phyloP scores from a whole-genome alignment of 768 basidiomycete genomes.

The Tricholoma saponaceum region DNA sequence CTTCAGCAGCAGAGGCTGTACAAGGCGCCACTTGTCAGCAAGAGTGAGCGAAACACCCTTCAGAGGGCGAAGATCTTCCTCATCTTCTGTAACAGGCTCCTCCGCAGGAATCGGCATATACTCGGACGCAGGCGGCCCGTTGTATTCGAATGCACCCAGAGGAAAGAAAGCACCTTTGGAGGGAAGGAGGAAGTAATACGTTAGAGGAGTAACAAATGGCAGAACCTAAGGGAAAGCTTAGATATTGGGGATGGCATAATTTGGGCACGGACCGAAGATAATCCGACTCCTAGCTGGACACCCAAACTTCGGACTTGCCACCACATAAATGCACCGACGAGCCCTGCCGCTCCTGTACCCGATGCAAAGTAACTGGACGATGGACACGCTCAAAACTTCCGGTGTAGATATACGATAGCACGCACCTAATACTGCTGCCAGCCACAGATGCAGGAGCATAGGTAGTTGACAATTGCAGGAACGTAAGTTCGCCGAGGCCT shows the following conservation, averaged over 20 bases:
- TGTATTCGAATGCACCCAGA: background rate
- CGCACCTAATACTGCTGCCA: conserved; percentile 78
- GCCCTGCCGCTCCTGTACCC: conserved; percentile 91
- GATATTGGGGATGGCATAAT: background rate
- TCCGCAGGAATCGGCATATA: conserved; percentile 44
- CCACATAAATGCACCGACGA: conserved; percentile 91
- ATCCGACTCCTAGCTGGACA: conserved; percentile 74
- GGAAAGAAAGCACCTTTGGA: conserved; percentile 43
- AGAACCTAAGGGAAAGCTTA: conserved; percentile 23
- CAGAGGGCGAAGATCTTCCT: conserved; percentile 29
- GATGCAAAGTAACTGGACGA: conserved; percentile 77
- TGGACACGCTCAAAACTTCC: background rate
- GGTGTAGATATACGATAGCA: background rate
- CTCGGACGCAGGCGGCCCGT: conserved; percentile 19
- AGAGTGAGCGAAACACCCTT: conserved; percentile 54
- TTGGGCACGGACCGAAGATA: conserved; percentile 62
- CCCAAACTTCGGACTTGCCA: conserved; percentile 88
- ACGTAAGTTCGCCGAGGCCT: conserved; percentile 94
- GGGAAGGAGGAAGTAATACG: conserved; percentile 79
- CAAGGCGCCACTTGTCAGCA: conserved; percentile 76
- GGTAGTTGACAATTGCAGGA: conserved; percentile 86
- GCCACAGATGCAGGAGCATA: conserved; percentile 62
- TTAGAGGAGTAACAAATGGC: conserved; percentile 73
- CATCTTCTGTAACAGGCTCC: conserved; percentile 38
- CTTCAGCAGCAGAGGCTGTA: conserved; percentile 69